phyloP scores from a whole-genome alignment of 257 asterid genomes.

The Thymus mandschuricus region DNA sequence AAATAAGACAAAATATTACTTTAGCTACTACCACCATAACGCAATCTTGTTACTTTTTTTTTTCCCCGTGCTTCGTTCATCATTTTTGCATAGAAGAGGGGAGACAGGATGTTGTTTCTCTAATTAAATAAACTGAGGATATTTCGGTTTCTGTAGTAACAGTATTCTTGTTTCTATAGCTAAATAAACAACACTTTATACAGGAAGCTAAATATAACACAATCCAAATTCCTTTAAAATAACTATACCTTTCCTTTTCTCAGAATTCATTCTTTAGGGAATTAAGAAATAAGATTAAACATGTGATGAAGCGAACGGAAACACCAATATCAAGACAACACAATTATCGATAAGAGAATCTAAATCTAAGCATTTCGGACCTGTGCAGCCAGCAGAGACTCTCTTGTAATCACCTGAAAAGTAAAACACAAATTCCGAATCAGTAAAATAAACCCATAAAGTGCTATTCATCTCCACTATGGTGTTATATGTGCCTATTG shows the following conservation, averaged over 20 bases:
- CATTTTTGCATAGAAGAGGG: not conserved
- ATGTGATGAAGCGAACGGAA: not conserved
- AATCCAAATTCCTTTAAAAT: not conserved
- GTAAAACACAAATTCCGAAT: slow-evolving; percentile 18
- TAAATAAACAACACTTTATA: not conserved
- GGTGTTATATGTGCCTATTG: not conserved
- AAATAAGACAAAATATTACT: not conserved
- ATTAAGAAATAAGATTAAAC: not conserved
- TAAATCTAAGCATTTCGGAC: slow-evolving; percentile 38
- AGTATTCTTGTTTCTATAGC: not conserved
- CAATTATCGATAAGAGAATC: not conserved
- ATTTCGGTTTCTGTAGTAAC: not conserved
- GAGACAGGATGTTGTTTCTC: not conserved
- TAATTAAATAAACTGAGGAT: not conserved
- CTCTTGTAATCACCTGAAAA: slow-evolving; percentile 78
- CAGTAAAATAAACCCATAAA: slow-evolving; percentile 9
- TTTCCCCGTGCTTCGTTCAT: not conserved
- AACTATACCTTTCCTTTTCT: not conserved
- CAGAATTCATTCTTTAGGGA: not conserved
- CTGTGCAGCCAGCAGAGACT: slow-evolving; percentile 90
- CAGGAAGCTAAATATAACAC: not conserved
- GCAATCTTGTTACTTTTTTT: not conserved
- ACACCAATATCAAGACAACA: not conserved
- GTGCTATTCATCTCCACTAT: not conserved
- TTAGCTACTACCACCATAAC: not conserved